Base-by-base conservation (phyloP, 768 basidiomycete species). In the Hygrocybe coccinea region DNA sequence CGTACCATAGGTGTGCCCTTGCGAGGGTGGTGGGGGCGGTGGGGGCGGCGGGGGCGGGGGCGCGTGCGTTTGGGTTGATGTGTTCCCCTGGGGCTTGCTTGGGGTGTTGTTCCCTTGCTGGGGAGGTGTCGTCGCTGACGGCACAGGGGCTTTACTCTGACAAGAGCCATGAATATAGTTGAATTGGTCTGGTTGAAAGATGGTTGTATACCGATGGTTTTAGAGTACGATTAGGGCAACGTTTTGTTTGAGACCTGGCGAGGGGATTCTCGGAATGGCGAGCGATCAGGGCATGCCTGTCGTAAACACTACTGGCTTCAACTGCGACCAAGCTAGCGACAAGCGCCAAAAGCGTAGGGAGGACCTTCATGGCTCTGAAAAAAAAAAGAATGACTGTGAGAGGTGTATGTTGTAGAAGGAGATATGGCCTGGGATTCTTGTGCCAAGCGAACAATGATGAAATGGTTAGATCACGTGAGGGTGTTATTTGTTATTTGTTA, bases 311-410 rank as follows among this genome's bases (percentile, higher is more conserved):
- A 52, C 68, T 70, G 17, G 75, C 72, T 38, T 67, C 72, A 38
- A 68, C 69, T 17, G 66, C 53, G 14, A 69, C 54, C 48, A 67
- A 56, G 41, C 75, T 64, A 57, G 76, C 64, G 50, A 82, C 64
- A 61, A 76, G 57, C 37, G 64, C 66, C 48, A 77, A 55, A 38
- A 75, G 33, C 36, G 77, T 64, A 59, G 73, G 64, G 51, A 71
- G 62, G 58, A 77, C 56, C 72, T 75, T 80, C 81, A 19, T 46
- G 17, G 24, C 3, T 15, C 3, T 15, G 12, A 41, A 21, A 41
- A 21, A 11, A 21, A 4, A 21, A 15, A 3, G 39, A 21, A 41
- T 15, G 39, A 41, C 19, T 15, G n/a, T n/a, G n/a, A n/a, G n/a
- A 21, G 14, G 39, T 41, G 39, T 41, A 41, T 29, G 29, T 29